Conservation (phyloP, 768 basidiomycete species). For the Lepiota venenata region DNA sequence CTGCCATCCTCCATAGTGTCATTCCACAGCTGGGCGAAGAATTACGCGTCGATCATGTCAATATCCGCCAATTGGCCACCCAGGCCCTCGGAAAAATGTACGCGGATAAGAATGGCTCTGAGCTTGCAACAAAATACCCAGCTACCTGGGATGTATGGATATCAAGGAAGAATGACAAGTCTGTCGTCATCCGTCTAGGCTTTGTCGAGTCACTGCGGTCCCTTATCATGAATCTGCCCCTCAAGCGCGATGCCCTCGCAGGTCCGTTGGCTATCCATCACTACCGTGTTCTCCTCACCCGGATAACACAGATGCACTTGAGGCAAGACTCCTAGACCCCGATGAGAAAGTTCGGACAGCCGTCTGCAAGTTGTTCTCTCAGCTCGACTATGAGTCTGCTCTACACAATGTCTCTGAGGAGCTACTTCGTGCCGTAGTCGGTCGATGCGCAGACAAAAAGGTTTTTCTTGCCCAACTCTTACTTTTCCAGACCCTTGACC, state of each 20-base stretch:
- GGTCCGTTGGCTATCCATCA: conserved; percentile 39
- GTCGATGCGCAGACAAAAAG: conserved; percentile 83
- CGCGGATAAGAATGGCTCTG: conserved; percentile 66
- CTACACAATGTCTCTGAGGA: conserved; percentile 71
- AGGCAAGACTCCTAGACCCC: conserved; percentile 71
- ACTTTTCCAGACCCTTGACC: not conserved
- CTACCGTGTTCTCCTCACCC: not conserved
- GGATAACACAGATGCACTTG: conserved; percentile 45
- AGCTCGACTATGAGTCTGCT: conserved; percentile 88
- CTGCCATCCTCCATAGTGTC: conserved; percentile 81
- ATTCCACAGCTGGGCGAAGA: conserved; percentile 94
- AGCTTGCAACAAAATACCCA: conserved; percentile 78
- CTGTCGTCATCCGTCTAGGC: conserved; percentile 63
- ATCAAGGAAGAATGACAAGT: conserved; percentile 73
- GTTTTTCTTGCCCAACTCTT: conserved; percentile 33
- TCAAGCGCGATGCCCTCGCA: conserved; percentile 68
- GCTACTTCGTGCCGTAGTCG: conserved; percentile 63
- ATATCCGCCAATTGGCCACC: conserved; percentile 77
- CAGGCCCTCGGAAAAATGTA: conserved; percentile 91
- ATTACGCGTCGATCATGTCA: conserved; percentile 69
- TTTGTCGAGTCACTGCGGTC: conserved; percentile 71
- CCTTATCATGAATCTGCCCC: conserved; percentile 62
- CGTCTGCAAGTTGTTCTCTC: conserved; percentile 75
- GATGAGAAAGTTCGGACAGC: conserved; percentile 91
- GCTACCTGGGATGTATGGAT: conserved; percentile 86